These are phyloP conservation scores for Trichoderma endophyticum DNA, from an alignment of 2,329 filamentous ascomycete species.

Conservation along the genomic window DNA sequence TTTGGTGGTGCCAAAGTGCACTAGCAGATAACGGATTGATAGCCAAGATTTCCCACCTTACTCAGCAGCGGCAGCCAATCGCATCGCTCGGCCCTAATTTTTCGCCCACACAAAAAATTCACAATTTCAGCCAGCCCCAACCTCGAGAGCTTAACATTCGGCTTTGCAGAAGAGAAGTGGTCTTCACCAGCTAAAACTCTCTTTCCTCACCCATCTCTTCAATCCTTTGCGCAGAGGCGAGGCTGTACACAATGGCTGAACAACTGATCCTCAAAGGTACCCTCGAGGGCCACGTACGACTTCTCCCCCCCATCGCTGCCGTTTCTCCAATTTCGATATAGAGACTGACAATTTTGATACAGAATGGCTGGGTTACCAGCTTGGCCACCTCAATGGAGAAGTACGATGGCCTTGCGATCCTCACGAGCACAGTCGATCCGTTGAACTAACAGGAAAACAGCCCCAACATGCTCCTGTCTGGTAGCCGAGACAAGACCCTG, in stretches of 20 bases:
- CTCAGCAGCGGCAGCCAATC: neutral
- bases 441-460: constrained; percentile 40
- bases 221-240: constrained; percentile 40
- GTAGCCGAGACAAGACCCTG: constrained; percentile 94
- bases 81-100: constrained; percentile 43
- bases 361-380: constrained; percentile 98
- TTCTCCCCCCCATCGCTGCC: constrained; percentile 21
- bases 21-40: constrained; percentile 7
- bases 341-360: constrained; percentile 27
- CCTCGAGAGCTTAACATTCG: constrained; percentile 19
- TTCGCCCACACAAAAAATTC: constrained; percentile 51
- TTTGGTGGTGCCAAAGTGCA: neutral
- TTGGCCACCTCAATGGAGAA: constrained; percentile 99
- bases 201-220: constrained; percentile 29
- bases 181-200: constrained; percentile 35
- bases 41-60: constrained; percentile 3
- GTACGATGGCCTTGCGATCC: constrained; percentile 50
- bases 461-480: constrained; percentile 99
- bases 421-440: neutral
- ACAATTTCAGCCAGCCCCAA: constrained; percentile 35
- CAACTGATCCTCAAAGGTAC: constrained; percentile 94
- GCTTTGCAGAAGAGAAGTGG: constrained; percentile 29
- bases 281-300: constrained; percentile 90
- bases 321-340: constrained; percentile 19
- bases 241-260: constrained; percentile 71